phyloP scores from a whole-genome alignment of 768 basidiomycete genomes.

The Phylloporus arenicola region DNA sequence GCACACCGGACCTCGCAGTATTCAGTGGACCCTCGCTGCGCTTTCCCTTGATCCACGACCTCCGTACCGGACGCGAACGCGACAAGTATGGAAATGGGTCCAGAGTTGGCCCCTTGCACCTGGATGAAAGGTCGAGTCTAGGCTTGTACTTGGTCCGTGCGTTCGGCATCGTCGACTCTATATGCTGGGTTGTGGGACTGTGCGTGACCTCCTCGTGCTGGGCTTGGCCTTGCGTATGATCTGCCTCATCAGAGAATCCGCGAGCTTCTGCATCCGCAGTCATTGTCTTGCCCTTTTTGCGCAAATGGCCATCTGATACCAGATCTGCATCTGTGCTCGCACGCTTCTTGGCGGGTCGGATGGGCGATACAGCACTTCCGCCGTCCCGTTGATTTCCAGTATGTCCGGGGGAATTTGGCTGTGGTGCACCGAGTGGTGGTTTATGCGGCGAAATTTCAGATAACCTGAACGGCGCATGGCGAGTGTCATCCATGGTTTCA shows the following conservation, averaged over 20 bases:
- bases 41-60: slow-evolving; percentile 9
- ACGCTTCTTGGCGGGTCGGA: slow-evolving; percentile 46
- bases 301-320: slow-evolving; percentile 16
- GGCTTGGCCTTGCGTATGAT: background rate
- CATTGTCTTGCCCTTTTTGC: slow-evolving; percentile 31
- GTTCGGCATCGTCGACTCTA: slow-evolving; percentile 14
- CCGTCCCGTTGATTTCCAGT: slow-evolving; percentile 17
- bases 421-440: slow-evolving; percentile 6
- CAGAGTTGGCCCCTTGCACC: slow-evolving; percentile 15
- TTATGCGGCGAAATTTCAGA: slow-evolving; percentile 49
- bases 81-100: slow-evolving; percentile 19
- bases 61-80: slow-evolving; percentile 8
- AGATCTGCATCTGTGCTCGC: slow-evolving; percentile 28
- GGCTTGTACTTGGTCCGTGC: slow-evolving; percentile 30
- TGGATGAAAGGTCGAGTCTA: slow-evolving; percentile 8
- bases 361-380: slow-evolving; percentile 33
- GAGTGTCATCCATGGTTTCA: background rate
- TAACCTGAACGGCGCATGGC: slow-evolving; percentile 34
- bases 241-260: slow-evolving; percentile 16
- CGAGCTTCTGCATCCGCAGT: slow-evolving; percentile 6
- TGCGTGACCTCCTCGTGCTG: background rate
- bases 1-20: background rate
- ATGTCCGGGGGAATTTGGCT: slow-evolving; percentile 5
- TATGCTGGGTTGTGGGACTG: slow-evolving; percentile 1
- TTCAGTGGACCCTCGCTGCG: slow-evolving; percentile 5